Evolutionary conservation across 139 green algal genomes (phyloP).

Genomic region (Picochlorum sp.): DNA sequence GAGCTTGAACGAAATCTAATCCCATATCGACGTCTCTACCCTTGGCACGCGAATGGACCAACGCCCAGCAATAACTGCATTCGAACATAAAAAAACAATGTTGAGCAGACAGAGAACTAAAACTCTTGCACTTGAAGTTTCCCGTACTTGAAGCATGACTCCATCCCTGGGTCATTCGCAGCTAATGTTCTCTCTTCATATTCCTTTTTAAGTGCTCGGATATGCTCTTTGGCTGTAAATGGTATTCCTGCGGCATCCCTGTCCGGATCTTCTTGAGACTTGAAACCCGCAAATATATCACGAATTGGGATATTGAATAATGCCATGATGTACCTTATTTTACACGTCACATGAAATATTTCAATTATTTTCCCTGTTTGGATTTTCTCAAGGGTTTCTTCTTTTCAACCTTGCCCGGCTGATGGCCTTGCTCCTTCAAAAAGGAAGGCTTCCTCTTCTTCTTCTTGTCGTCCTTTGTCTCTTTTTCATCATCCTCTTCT

Average conservation of each 20-base stretch:
- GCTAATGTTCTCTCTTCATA: background rate
- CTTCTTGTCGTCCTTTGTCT: constrained; percentile 7
- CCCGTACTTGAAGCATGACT: constrained; percentile 4
- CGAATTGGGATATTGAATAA: too few species aligned
- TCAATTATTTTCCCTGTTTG: too few species aligned
- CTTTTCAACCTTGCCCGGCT: background rate
- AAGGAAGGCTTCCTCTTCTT: background rate
- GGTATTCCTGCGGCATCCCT: background rate
- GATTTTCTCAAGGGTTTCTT: too few species aligned
- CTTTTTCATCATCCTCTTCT: constrained; percentile 3
- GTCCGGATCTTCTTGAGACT: too few species aligned
- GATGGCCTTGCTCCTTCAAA: background rate
- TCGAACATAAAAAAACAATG: background rate
- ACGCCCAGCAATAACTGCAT: constrained; percentile 1
- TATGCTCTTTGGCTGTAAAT: background rate
- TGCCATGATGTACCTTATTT: too few species aligned
- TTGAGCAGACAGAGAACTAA: background rate
- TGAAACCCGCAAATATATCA: too few species aligned
- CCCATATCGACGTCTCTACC: background rate
- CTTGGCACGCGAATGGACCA: background rate
- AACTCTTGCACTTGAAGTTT: too few species aligned
- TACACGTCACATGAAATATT: too few species aligned
- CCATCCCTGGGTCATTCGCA: background rate
- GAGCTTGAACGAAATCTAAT: background rate
- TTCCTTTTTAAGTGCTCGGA: background rate